Conservation (phyloP, 345 rosid genomes). For the Kandelia obovata region DNA sequence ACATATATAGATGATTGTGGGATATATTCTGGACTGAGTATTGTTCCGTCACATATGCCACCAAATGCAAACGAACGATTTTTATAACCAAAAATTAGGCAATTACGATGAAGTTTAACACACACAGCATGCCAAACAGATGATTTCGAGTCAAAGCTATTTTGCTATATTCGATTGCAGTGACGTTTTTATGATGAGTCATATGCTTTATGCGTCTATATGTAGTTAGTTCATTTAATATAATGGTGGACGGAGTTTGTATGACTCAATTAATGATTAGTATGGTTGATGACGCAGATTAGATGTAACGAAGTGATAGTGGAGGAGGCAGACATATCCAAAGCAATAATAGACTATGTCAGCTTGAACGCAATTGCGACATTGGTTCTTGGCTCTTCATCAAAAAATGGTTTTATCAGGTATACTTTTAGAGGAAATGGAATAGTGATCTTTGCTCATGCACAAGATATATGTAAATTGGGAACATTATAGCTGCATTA, state of each 20-base stretch:
- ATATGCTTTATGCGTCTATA: not conserved
- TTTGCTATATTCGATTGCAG: no score
- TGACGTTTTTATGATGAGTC: no score
- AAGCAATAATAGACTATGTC: conserved; percentile 53
- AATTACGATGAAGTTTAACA: no score
- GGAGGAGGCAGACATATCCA: conserved; percentile 51
- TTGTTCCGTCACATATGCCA: not conserved
- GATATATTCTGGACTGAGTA: not conserved
- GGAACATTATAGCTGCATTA: not conserved
- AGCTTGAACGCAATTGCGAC: conserved; percentile 28
- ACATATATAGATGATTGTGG: not conserved
- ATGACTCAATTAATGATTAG: not conserved
- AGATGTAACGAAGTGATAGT: conserved; percentile 50
- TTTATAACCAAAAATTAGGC: no score
- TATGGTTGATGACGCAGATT: conserved; percentile 36
- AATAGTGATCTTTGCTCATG: not conserved
- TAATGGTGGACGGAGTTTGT: not conserved
- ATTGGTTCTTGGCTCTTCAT: conserved; percentile 55
- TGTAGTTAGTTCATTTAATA: not conserved
- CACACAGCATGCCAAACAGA: no score
- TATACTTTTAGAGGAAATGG: conserved; percentile 2
- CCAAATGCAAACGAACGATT: no score
- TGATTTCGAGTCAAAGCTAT: no score
- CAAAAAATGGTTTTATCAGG: conserved; percentile 62
- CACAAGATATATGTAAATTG: not conserved